Conservation (phyloP, 352 stramenopile species). For the Phytophthora ramorum region DNA sequence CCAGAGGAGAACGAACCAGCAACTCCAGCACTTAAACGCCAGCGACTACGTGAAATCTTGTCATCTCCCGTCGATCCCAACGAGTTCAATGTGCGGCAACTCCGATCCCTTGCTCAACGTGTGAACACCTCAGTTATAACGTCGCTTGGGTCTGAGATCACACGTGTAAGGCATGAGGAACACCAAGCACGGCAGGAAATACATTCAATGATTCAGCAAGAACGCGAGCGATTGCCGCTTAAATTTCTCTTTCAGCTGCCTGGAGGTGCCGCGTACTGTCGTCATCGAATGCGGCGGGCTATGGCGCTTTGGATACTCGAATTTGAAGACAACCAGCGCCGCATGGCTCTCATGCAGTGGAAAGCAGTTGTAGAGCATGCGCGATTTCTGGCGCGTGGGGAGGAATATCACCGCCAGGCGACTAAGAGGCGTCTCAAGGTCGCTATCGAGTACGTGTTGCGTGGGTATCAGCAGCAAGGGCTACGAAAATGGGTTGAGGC, state of each 20-base stretch:
- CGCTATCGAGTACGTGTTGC: conserved; percentile 74
- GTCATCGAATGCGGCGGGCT: conserved; percentile 70
- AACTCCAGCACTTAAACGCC: conserved; percentile 65
- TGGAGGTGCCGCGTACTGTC: conserved; percentile 76
- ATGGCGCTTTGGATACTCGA: conserved; percentile 75
- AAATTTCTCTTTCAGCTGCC: conserved; percentile 86
- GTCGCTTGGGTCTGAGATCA: conserved; percentile 52
- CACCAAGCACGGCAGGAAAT: conserved; percentile 45
- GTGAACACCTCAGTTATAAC: conserved; percentile 61
- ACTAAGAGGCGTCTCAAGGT: conserved; percentile 65
- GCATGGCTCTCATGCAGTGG: conserved; percentile 80
- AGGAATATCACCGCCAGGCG: conserved; percentile 68
- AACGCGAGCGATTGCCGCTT: conserved; percentile 70
- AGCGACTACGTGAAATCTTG: conserved; percentile 70
- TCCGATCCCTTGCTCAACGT: conserved; percentile 49
- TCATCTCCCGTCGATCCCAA: conserved; percentile 65
- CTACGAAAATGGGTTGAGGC: conserved; percentile 61
- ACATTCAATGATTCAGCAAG: conserved; percentile 57
- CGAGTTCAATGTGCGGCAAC: conserved; percentile 44
- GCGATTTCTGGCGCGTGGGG: conserved; percentile 60
- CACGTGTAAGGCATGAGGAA: conserved; percentile 48
- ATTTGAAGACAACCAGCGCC: conserved; percentile 82
- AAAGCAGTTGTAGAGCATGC: conserved; percentile 76
- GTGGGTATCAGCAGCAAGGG: conserved; percentile 69
- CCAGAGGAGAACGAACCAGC: conserved; percentile 6